These are phyloP conservation scores for Xylaria sp. DNA, from an alignment of 2,329 filamentous ascomycete species.

Conservation along the genomic window DNA sequence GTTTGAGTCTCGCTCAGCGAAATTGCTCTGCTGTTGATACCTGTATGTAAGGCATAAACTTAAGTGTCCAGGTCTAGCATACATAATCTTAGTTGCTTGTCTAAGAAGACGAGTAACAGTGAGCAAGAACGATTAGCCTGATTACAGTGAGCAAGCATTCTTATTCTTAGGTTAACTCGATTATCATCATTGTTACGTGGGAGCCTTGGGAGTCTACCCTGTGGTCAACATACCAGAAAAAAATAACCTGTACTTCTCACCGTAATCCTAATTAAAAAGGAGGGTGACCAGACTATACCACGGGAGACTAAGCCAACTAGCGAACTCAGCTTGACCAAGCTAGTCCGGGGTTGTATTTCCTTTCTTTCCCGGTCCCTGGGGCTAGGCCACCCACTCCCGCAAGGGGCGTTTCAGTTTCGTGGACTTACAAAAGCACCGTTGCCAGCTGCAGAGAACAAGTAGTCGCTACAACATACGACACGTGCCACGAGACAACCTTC, in stretches of 20 bases:
- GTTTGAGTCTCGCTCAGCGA: constrained; percentile 32
- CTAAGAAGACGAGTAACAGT: constrained; percentile 2
- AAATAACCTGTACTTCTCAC: constrained; percentile 23
- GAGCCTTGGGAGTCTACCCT: constrained; percentile 34
- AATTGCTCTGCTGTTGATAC: constrained; percentile 17
- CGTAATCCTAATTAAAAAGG: constrained; percentile 33
- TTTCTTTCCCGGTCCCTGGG: constrained; percentile 39
- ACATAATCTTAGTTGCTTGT: constrained; percentile 20
- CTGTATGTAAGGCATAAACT: constrained; percentile 22
- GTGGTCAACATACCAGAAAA: constrained; percentile 28
- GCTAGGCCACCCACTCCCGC: constrained; percentile 44
- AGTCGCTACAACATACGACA: constrained; percentile 40
- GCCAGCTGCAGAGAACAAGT: constrained; percentile 39
- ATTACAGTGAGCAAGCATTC: constrained; percentile 17
- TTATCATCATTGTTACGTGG: constrained; percentile 29
- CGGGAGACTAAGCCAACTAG: constrained; percentile 37
- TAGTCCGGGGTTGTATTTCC: constrained; percentile 44
- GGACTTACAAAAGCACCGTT: constrained; percentile 41
- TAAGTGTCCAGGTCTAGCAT: constrained; percentile 6
- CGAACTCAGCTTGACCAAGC: constrained; percentile 47
- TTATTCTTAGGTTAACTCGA: not conserved
- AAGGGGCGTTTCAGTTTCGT: constrained; percentile 41
- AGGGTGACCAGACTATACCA: constrained; percentile 33
- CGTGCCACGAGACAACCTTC: constrained; percentile 33
- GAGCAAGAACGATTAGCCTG: constrained; percentile 12